Base-by-base conservation (phyloP, 2,329 filamentous ascomycete genomes). In the Aspergillus terreus region DNA sequence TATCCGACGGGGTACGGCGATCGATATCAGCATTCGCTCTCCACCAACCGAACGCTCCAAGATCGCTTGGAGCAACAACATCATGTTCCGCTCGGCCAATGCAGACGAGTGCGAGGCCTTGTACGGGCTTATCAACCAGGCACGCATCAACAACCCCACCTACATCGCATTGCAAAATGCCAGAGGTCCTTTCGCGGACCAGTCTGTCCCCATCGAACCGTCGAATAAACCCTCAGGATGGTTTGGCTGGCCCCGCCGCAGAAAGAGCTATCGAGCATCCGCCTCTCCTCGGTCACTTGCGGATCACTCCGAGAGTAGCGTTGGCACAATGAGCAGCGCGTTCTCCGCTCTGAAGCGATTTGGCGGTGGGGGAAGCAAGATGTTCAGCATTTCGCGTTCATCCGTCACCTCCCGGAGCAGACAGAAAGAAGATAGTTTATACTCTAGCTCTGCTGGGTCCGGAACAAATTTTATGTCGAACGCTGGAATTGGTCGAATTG, bases 21-120 rank as follows among this genome's bases (percentile, higher is more conserved):
- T 99, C 30, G 94, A 99, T 68, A 89, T 99, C 49, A 94, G 95
- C 58, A 90, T 99, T 58, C 87, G 91, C 46, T 96, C 92, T 6
- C 90, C 90, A 1, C 87, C 92, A 23, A 87, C 88, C 6, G 68
- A 79, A 32, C 83, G 88, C 56, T 91, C 88, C 4, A 82, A 83
- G 61, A 80, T 96, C 51, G 81, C 78, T 53, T 81, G 74, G 65
- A 81, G 86, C 46, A 86, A 85, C 62, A 94, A 95, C 67, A 89
- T 96, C 74, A 92, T 95, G 78, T 94, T 97, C 80, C 87, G 94
- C 40, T 90, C 90, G 44, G 78, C 86, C 40, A 88, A 82, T 44
- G 79, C 84, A 2, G 80, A 84, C 41, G 92, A 96, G 55, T 95
- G 92, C 65, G 85, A 88, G 58, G 80, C 82, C 33, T 78, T 99